A percentile compares a stretch with the other conserved stretches of the same genome.
phyloP scores from a whole-genome alignment of 1,284 basidiomycete genomes.

The Neolentinus lepideus region DNA sequence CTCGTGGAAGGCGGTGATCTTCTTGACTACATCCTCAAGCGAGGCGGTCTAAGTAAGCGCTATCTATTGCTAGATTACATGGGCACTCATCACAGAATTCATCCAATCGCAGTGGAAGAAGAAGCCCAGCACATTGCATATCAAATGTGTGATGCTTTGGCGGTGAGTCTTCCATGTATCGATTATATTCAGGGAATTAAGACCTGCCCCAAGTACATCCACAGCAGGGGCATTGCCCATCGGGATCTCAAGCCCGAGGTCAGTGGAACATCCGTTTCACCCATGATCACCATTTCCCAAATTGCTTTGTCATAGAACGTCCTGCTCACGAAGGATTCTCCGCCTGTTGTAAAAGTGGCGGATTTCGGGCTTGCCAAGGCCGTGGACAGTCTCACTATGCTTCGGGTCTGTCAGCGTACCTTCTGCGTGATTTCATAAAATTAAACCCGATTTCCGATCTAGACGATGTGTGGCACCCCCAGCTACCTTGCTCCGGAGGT shows the following conservation, averaged over 20 bases:
- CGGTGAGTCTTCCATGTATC: slow-evolving; percentile 34
- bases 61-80: neutral
- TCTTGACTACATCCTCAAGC: slow-evolving; percentile 68
- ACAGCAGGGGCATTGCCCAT: slow-evolving; percentile 71
- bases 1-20: slow-evolving; percentile 84
- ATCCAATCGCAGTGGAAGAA: slow-evolving; percentile 40
- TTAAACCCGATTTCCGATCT: slow-evolving; percentile 2
- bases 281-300: neutral
- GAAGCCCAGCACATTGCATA: slow-evolving; percentile 56
- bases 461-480: slow-evolving; percentile 87
- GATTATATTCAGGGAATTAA: slow-evolving; percentile 3
- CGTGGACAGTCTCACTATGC: slow-evolving; percentile 67
- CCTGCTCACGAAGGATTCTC: slow-evolving; percentile 56
- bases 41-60: slow-evolving; percentile 51
- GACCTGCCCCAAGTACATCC: slow-evolving; percentile 52
- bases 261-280: slow-evolving; percentile 7
- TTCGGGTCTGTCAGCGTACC: slow-evolving; percentile 38
- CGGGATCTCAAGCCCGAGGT: slow-evolving; percentile 91
- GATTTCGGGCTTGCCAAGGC: slow-evolving; percentile 93
- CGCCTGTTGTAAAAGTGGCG: slow-evolving; percentile 75
- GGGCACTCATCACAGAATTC: slow-evolving; percentile 1
- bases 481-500: slow-evolving; percentile 85
- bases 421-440: neutral
- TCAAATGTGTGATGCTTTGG: slow-evolving; percentile 68
- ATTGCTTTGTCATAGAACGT: slow-evolving; percentile 45